Base-by-base conservation (phyloP, 2,329 filamentous ascomycete species). In the Calonectria fujianensis region DNA sequence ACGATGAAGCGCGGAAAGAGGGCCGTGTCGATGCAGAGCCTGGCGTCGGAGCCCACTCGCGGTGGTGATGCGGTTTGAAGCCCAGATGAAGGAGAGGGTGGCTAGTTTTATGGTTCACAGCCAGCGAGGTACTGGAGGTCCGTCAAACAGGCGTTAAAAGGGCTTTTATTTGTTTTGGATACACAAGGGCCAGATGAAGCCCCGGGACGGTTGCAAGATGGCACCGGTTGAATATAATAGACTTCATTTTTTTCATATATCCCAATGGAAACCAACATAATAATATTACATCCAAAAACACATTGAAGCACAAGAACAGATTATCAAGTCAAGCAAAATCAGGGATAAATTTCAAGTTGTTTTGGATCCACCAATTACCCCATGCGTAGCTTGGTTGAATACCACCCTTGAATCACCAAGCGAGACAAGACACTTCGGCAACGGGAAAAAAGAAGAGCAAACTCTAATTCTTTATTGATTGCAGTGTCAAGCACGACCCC, bases 1-100 rank as follows among this genome's bases (percentile, higher is more conserved):
- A 77, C 72, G 63, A 59, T 69, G 31, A 54, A 70, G 14, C 51
- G 70, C 6, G 35, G 61, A 35, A 61, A 52, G 18, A 18, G 29
- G 27, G 70, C 64, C 16, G 64, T 54, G 29, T 75, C 73, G 1
- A 50, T 73, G 73, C 77, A 80, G 69, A 80, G 75, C 37, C 37
- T 70, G n/a, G 18, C 45, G 1, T 41, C 68, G 27, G 59, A 31
- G 37, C 11, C 59, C 11, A n/a, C 37, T 32, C 59, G 59, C 13
- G 48, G 37, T 6, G 20, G n/a, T n/a, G 32, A 59, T n/a, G 20
- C 9, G 32, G 54, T 59, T 27, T 59, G 18, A 16, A 6, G 13
- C 10, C 8, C 24, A 29, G 16, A 2, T 27, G 24, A 2, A 14
- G n/a, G 2, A 52, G 51, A 11, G 9, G 50, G 32, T 35, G 20